Base-by-base conservation (phyloP, 1,284 basidiomycete species). In the Austroboletus olivaceoglutinosus region DNA sequence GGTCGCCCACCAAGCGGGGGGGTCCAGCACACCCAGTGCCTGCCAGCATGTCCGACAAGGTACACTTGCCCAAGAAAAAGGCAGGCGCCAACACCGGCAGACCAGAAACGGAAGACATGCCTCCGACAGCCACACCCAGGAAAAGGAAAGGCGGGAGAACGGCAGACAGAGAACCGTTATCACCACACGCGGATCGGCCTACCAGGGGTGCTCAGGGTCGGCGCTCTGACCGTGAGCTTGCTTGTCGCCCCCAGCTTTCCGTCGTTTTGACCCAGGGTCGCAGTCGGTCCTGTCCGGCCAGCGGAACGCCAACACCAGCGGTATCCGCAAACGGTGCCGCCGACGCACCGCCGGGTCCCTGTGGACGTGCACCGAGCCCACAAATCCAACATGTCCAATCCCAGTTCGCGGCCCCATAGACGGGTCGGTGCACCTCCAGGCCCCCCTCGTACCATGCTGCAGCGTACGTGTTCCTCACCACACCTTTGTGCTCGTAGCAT, bases 381-480 rank as follows among this genome's bases (percentile, higher is more conserved):
- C 40, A 67, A 50, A 45, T 47, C 66, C 29, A 61, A 61, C 48
- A 31, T 57, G 38, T 39, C 67, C 11, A 55, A 56, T 50, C 33
- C 60, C 30, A 40, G 54, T 33, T 54, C 60, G 33, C 62, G 64
- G 39, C 57, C 58, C 41, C 50, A 52, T 45, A 57, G 61, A 55
- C 67, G 59, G 40, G 51, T 55, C 22, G 62, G 60, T 31, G 53
- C 63, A 43, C 62, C 59, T 40, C 46, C 62, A 12, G 62, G 54
- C 18, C 59, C 70, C 11, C 63, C 60, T 53, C 66, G 70, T 40
- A 70, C 68, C 34, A 73, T 76, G 69, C 55, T 76, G 19, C 76
- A 86, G 59, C 82, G 85, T 86, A 67, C 58, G 80, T 64, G 21
- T 42, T 33, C 50, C 50, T 38, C 45, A 30, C 45, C 42, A 19